A percentile compares a stretch with the other conserved stretches of the same genome.
Evolutionary conservation across 345 rosid species (phyloP).

Genomic region (Cochlearia excelsa): DNA sequence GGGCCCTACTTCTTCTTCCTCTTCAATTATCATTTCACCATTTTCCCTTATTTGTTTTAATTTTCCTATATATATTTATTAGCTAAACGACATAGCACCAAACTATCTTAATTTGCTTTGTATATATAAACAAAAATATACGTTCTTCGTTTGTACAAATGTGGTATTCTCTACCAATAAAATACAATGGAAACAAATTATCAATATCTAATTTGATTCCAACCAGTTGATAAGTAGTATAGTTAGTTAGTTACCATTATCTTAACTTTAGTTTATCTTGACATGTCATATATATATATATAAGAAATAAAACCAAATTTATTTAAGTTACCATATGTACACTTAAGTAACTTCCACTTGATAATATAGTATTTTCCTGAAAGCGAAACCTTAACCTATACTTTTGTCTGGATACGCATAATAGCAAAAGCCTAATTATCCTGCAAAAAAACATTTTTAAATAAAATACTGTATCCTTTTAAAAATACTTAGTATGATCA

Average conservation of each 20-base stretch:
- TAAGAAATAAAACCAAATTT: too few relatives aligned
- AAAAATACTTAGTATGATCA: constrained; percentile 5
- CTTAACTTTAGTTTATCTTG: background rate
- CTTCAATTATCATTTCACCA: too few relatives aligned
- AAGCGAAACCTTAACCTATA: constrained; percentile 25
- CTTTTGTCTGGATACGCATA: constrained; percentile 9
- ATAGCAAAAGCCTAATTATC: constrained; percentile 9
- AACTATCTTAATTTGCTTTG: constrained; percentile 7
- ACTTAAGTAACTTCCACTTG: constrained; percentile 6
- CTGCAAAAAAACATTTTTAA: constrained; percentile 1
- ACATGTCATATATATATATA: too few relatives aligned
- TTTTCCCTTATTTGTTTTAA: too few relatives aligned
- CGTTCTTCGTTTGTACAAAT: background rate
- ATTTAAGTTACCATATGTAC: too few relatives aligned
- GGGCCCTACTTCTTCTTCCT: too few relatives aligned
- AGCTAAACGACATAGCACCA: constrained; percentile 25
- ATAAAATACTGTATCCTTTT: background rate
- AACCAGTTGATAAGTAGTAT: too few relatives aligned
- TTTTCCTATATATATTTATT: background rate
- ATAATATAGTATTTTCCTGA: background rate
- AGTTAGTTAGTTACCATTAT: background rate
- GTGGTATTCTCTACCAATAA: constrained; percentile 9
- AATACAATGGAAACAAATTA: background rate
- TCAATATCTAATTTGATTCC: too few relatives aligned
- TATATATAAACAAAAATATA: background rate